Evolutionary conservation across 75 land plant species (phyloP).

Genomic region (Pseudotsuga menziesii): DNA sequence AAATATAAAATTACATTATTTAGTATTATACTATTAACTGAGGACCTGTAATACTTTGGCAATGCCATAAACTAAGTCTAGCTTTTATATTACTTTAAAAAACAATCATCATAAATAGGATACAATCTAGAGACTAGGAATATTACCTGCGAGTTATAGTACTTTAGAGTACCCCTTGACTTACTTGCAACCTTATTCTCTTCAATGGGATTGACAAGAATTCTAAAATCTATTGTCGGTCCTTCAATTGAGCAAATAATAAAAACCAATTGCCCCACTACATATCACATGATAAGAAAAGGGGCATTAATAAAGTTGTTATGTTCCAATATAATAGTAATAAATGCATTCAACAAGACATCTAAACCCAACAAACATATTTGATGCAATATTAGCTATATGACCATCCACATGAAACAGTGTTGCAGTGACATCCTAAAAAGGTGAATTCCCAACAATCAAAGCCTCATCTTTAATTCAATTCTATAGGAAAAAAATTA

Average conservation of each 20-base stretch:
- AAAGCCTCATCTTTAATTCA: too few relatives aligned
- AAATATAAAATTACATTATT: background rate
- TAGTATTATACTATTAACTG: too few relatives aligned
- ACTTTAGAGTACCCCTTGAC: slow-evolving; percentile 55
- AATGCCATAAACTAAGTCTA: too few relatives aligned
- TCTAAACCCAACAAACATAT: too few relatives aligned
- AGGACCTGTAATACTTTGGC: too few relatives aligned
- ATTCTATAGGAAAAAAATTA: background rate
- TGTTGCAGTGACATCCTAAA: too few relatives aligned
- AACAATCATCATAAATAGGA: background rate
- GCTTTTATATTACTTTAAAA: background rate
- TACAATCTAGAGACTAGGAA: background rate
- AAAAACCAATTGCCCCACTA: slow-evolving; percentile 95
- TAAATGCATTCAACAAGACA: background rate
- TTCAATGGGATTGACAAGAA: slow-evolving; percentile 83
- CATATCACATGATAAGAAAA: background rate
- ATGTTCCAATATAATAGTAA: background rate
- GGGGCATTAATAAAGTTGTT: background rate
- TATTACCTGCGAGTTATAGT: slow-evolving; percentile 83
- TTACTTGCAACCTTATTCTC: slow-evolving; percentile 25
- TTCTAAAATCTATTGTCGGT: slow-evolving; percentile 60
- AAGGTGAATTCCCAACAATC: too few relatives aligned
- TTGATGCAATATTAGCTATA: too few relatives aligned
- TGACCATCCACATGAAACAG: too few relatives aligned
- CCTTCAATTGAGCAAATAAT: slow-evolving; percentile 88